phyloP scores from a whole-genome alignment of 306 rosid species.

The Vigna angularis region DNA sequence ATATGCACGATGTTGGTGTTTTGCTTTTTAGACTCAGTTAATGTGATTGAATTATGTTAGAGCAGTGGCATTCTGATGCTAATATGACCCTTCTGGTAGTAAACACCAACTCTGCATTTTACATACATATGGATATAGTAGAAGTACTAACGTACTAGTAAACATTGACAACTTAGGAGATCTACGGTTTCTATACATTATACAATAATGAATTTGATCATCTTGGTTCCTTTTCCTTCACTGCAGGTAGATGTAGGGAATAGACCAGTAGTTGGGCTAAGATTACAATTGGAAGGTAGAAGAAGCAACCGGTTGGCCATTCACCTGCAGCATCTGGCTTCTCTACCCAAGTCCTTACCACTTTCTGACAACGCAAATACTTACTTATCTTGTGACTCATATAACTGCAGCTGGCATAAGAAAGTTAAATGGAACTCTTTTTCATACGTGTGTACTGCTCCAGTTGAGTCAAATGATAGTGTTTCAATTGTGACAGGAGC shows the following conservation, averaged over 20 bases:
- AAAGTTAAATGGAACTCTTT: constrained; percentile 82
- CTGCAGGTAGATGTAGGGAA: constrained; percentile 90
- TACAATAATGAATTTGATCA: not conserved
- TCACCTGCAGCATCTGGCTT: constrained; percentile 81
- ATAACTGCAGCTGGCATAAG: constrained; percentile 62
- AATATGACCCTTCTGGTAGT: not conserved
- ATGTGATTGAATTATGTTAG: not conserved
- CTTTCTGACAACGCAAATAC: constrained; percentile 72
- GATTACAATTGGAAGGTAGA: constrained; percentile 85
- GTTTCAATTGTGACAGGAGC: constrained; percentile 89
- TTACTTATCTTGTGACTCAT: constrained; percentile 56
- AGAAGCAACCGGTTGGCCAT: constrained; percentile 84
- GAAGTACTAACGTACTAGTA: constrained; percentile 9
- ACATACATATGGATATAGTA: not conserved
- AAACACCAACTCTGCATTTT: constrained; percentile 2
- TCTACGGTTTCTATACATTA: not conserved
- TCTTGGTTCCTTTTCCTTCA: constrained; percentile 15
- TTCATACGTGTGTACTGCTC: constrained; percentile 87
- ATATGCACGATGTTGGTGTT: not conserved
- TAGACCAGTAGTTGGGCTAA: constrained; percentile 84
- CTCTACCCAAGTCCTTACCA: constrained; percentile 77
- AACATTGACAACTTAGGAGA: not conserved
- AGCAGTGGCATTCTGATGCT: not conserved
- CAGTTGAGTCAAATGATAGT: constrained; percentile 79
- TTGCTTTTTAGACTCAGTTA: not conserved